Evolutionary conservation across 257 asterid species (phyloP), one percentile per base, ranked within the genome.

Genomic region (Solanum ossicruentum): DNA sequence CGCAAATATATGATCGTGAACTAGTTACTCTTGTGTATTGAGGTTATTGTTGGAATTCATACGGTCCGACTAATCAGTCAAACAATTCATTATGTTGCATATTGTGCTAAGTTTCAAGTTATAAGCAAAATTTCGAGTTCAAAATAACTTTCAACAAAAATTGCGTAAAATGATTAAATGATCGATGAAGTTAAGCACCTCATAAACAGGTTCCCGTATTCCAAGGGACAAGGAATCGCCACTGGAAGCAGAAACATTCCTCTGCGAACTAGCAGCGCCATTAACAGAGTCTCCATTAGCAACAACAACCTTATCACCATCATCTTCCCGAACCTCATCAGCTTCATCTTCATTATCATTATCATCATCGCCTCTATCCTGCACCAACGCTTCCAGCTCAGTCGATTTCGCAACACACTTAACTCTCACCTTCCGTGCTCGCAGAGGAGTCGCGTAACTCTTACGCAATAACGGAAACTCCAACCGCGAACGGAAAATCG

Each of bases 131-230:
- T 15, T 15, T 77, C 6, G 45, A 49, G 7, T 13, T 49, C 61
- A 15, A 49, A 77, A 10, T 51, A 75, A 77, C 9, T 13, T 1
- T 5, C 21, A 75, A 75, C 21, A 6, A 47, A 41, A 77, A 51
- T 77, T 23, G 45, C 5, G 43, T 75, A 77, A 77, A 1, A 17
- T 13, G 41, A 77, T 2, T 20, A 16, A 70, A 45, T 17, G 16
- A 77, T 61, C 26, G 10, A 47, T 16, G 32, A 77, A 81, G 85
- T 52, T 36, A 39, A 56, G 52, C 41, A 97, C 99, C 99, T 94
- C 98, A 82, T 97, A 94, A 43, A 94, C 95, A 84, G 98, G 96
- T 86, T 97, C 98, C 6, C 98, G 98, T 77, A 95, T 90, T 55
- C 99, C 99, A 15, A 95, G 97, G 20, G 93, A 90, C 69, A 94